Evolutionary conservation across 2,329 filamentous ascomycete genomes (phyloP), one percentile per base, ranked within the genome.

Genomic region (Alternaria metachromatica): DNA sequence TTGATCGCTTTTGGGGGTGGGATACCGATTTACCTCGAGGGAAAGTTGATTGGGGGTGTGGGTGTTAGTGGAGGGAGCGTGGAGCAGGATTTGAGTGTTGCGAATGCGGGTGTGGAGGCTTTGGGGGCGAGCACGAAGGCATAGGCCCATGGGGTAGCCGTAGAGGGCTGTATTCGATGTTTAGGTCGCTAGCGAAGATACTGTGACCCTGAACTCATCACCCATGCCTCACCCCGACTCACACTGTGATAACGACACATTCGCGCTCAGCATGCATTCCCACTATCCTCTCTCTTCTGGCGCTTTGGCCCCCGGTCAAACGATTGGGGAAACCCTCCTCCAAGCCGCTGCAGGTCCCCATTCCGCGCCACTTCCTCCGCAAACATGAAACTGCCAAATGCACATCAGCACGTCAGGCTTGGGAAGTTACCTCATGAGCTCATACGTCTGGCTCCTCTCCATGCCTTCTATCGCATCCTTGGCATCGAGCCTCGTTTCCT

Each of bases 31-130:
- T 75, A 72, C 28, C 23, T 68, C 1, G 59, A 70, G 37, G 74
- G 72, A 9, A 64, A 45, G 15, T 58, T 77, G 55, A 72, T 77
- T 59, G 73, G 75, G 3, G 71, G 70, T 21, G 70, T 76, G 6
- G 75, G 75, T 58, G 73, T 74, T 10, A 75, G 72, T 58, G 75
- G 75, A 15, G 75, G 74, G 1, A 67, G 68, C 0, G 72, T 76
- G 6, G 50, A 58, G 11, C 72, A 76, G 55, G 75, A 77, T 65
- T 60, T 74, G 5, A 55, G 69, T 62, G 70, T 76, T 46, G 72
- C 70, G 13, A 70, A 58, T 46, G 72, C 71, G 2, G 72, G 60
- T 0, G 59, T 73, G 9, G 18, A 57, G 30, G 67, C 59, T 7
- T 18, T 72, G n/a, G 69, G 71, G 21, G 71, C 63, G 7, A 55